These are phyloP conservation scores for Aspergillus sp. DNA, from an alignment of 2,329 filamentous ascomycete species.

Conservation along the genomic window DNA sequence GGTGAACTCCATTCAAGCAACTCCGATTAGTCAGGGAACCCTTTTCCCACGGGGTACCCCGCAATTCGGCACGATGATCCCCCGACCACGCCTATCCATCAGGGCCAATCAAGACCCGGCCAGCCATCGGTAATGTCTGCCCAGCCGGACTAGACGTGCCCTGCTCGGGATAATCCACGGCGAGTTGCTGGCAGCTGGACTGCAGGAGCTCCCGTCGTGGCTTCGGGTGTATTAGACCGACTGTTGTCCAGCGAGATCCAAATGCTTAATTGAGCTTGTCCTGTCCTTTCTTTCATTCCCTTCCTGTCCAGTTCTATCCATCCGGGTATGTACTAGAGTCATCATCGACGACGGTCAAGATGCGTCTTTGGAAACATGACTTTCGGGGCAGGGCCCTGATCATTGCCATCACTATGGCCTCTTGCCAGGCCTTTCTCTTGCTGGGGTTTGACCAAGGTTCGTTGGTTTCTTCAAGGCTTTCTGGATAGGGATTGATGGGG, in stretches of 20 bases:
- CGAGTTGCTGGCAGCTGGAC: not conserved
- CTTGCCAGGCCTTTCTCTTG: constrained; percentile 42
- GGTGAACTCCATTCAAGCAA: too few species aligned
- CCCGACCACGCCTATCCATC: constrained; percentile 5
- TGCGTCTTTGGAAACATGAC: constrained; percentile 26
- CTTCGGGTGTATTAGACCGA: not conserved
- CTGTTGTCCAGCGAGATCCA: not conserved
- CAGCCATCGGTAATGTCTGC: not conserved
- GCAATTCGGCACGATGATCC: constrained; percentile 18
- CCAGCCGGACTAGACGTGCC: not conserved
- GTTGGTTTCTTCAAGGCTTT: not conserved
- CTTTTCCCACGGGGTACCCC: constrained; percentile 12
- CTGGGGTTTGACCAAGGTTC: constrained; percentile 53
- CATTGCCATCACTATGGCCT: constrained; percentile 37
- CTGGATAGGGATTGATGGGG: too few species aligned
- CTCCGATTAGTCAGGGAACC: not conserved
- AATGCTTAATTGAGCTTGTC: constrained; percentile 1
- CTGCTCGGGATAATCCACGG: not conserved
- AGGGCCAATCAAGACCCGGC: not conserved
- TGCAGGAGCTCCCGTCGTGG: not conserved
- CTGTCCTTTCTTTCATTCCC: not conserved
- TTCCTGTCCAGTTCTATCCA: not conserved
- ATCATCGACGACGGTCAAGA: constrained; percentile 1
- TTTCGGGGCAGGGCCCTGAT: constrained; percentile 25
- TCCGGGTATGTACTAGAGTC: not conserved